Conservation (phyloP, 2,329 filamentous ascomycete species). For the Leptographium lundbergii region DNA sequence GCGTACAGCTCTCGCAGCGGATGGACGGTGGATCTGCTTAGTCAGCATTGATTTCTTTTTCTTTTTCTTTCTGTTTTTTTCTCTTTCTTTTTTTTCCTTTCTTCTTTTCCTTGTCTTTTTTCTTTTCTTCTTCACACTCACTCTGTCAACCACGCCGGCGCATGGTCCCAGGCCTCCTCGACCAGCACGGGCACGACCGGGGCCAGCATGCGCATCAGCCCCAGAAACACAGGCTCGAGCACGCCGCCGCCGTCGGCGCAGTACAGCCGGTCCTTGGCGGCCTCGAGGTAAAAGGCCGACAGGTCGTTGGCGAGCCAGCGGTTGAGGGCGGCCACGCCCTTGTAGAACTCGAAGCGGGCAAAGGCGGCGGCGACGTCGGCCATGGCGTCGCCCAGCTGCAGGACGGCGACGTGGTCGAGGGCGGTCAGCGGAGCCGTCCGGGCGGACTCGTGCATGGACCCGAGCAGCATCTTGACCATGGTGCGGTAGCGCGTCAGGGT, state of each 20-base stretch:
- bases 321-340: constrained; percentile 60
- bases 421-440: constrained; percentile 39
- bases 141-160: constrained; percentile 49
- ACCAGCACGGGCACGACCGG: constrained; percentile 75
- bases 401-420: constrained; percentile 62
- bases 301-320: constrained; percentile 72
- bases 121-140: constrained; percentile 23
- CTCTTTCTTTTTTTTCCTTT: too few species aligned
- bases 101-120: too few species aligned
- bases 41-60: too few species aligned
- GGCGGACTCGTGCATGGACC: constrained; percentile 49
- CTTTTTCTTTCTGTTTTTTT: too few species aligned
- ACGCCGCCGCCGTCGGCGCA: constrained; percentile 59
- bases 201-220: constrained; percentile 65
- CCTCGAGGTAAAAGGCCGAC: constrained; percentile 88
- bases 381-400: constrained; percentile 58
- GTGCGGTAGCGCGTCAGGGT: constrained; percentile 76
- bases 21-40: constrained; percentile 17
- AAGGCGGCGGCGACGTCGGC: constrained; percentile 52
- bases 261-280: constrained; percentile 84
- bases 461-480: constrained; percentile 82
- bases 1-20: constrained; percentile 37
- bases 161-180: constrained; percentile 76
- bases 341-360: constrained; percentile 68
- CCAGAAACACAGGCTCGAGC: constrained; percentile 53